Base-by-base conservation (phyloP, 176 grass and related monocot species). In the Oryza australiensis region DNA sequence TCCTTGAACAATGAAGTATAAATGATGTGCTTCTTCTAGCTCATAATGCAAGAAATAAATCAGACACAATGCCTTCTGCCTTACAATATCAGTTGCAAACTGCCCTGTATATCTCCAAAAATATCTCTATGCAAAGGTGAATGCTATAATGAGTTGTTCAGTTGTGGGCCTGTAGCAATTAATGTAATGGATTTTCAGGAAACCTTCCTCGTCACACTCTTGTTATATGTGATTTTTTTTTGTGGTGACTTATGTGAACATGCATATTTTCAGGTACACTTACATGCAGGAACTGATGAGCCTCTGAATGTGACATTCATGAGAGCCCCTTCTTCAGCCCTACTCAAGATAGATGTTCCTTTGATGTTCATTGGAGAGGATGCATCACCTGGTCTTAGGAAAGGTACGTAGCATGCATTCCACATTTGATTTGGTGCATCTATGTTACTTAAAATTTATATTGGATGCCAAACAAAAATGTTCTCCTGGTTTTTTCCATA, bases 291-390 rank as follows among this genome's bases (percentile, higher is more conserved):
- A 18, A 92, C 73, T 74, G 96, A 99, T 83, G 91, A 92, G 69
- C 91, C 96, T 22, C 80, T 99, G 22, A 99, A 99, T 82, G 83
- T 92, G 40, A 99, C 96, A 72, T 95, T 99, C 62, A 78, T 99
- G 80, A 91, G 96, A 92, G 93, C 96, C 57, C 93, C 93, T 76
- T 90, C 93, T 77, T 93, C 90, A 9, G 93, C 85, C 9, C 87
- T 99, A 43, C 85, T 99, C 32, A 99, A 99, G 85, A 86, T 99
- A 81, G 96, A 99, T 80, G 92, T 99, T 91, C 96, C 96, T 82
- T 86, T 95, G 64, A 71, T 99, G 53, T 99, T 87, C 73, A 91
- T 90, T 85, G 91, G 93, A 80, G 90, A 95, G 15, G 93, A 99
- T 85, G 87, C 96, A 71, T 99, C 96, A 34, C 96, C 96, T 85